phyloP scores from a whole-genome alignment of 208 protist species.

The Herpetomonas samuelpessoai region DNA sequence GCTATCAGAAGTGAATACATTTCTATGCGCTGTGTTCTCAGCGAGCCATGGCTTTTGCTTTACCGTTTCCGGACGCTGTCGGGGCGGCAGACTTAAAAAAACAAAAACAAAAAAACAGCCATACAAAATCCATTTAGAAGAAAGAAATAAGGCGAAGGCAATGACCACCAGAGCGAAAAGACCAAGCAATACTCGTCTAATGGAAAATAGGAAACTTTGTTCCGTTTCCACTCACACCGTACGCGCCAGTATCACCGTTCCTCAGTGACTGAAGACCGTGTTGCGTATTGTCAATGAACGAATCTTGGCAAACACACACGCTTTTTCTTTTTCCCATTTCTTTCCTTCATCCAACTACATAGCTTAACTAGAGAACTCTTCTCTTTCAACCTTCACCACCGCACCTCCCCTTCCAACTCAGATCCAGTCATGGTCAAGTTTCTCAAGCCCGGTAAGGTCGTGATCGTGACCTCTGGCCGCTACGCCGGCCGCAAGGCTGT shows the following conservation, averaged over 20 bases:
- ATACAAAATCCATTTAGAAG: too few relatives aligned
- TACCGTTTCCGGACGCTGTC: too few relatives aligned
- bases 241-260: too few relatives aligned
- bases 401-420: too few relatives aligned
- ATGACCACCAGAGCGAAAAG: not conserved
- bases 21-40: too few relatives aligned
- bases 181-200: slow-evolving; percentile 1
- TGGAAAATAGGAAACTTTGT: too few relatives aligned
- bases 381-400: too few relatives aligned
- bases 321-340: slow-evolving; percentile 7
- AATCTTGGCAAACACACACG: not conserved
- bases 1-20: slow-evolving; percentile 39
- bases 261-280: too few relatives aligned
- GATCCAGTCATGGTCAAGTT: slow-evolving; percentile 89
- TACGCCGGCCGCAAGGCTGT: slow-evolving; percentile 98
- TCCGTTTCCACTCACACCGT: too few relatives aligned
- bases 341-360: slow-evolving; percentile 16
- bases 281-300: not conserved
- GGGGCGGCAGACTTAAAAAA: not conserved
- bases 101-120: not conserved
- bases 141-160: not conserved
- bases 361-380: not conserved
- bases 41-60: too few relatives aligned
- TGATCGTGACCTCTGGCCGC: slow-evolving; percentile 96
- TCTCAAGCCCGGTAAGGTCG: slow-evolving; percentile 97